A percentile compares a stretch with the other conserved stretches of the same genome.
phyloP scores from a whole-genome alignment of 257 asterid species.

The Oldenlandia corymbosa region DNA sequence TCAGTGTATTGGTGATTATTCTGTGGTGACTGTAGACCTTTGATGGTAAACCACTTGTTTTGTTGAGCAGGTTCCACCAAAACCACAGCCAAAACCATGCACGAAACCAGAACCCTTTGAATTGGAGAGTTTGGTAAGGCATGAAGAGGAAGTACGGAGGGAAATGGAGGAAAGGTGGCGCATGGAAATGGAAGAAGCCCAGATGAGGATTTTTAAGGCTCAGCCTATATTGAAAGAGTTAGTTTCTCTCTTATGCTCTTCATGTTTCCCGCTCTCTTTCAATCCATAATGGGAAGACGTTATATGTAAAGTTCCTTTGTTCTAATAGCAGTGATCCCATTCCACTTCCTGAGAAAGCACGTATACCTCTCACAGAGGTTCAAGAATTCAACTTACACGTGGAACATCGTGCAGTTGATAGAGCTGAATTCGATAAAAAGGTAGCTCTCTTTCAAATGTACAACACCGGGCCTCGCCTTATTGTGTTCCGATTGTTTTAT shows the following conservation, averaged over 20 bases:
- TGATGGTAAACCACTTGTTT: too few species aligned
- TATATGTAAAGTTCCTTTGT: not conserved
- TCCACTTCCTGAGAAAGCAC: conserved; percentile 67
- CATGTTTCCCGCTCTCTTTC: not conserved
- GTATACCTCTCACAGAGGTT: conserved; percentile 80
- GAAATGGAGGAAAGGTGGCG: conserved; percentile 79
- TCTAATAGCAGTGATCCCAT: conserved; percentile 69
- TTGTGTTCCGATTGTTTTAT: not conserved
- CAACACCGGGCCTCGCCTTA: too few species aligned
- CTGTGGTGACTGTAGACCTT: not conserved
- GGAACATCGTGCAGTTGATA: conserved; percentile 64
- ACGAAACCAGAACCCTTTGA: conserved; percentile 87
- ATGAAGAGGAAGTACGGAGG: conserved; percentile 79
- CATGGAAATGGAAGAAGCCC: conserved; percentile 74
- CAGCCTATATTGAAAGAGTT: conserved; percentile 83
- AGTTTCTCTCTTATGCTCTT: not conserved
- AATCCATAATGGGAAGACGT: not conserved
- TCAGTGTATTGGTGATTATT: not conserved
- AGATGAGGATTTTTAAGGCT: conserved; percentile 78
- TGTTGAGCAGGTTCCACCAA: conserved; percentile 70
- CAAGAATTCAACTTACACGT: conserved; percentile 73
- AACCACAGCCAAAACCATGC: conserved; percentile 89
- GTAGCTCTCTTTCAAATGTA: too few species aligned
- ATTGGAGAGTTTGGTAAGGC: conserved; percentile 74
- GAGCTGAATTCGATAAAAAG: conserved; percentile 89